phyloP scores from a whole-genome alignment of 257 asterid genomes.

The Capsicum chinense region DNA sequence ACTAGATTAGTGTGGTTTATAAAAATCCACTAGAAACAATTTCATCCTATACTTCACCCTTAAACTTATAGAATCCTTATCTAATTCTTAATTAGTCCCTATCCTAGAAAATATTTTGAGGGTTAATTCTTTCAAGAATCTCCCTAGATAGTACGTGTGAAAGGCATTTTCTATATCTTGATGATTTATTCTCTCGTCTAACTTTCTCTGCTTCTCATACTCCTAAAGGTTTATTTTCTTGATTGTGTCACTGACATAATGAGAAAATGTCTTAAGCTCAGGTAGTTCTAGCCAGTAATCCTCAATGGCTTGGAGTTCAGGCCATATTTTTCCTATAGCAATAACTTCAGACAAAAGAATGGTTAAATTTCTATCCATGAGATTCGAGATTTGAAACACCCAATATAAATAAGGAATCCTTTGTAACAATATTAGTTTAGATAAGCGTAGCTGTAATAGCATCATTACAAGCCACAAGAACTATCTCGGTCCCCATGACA shows the following conservation, averaged over 20 bases:
- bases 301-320: slow-evolving; percentile 80
- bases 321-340: slow-evolving; percentile 84
- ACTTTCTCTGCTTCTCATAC: slow-evolving; percentile 67
- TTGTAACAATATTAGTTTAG: slow-evolving; percentile 79
- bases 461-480: slow-evolving; percentile 84
- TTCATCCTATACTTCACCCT: slow-evolving; percentile 82
- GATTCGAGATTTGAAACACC: slow-evolving; percentile 72
- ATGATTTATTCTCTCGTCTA: slow-evolving; percentile 76
- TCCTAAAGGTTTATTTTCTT: slow-evolving; percentile 54
- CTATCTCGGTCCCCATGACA: slow-evolving; percentile 89
- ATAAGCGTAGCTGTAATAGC: slow-evolving; percentile 88
- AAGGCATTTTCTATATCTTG: slow-evolving; percentile 68
- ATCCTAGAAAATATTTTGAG: slow-evolving; percentile 71
- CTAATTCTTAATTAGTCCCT: slow-evolving; percentile 94
- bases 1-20: slow-evolving; percentile 71
- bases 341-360: slow-evolving; percentile 66
- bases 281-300: slow-evolving; percentile 82
- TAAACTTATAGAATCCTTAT: slow-evolving; percentile 86
- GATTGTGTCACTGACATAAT: slow-evolving; percentile 73
- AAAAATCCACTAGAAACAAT: slow-evolving; percentile 83
- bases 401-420: slow-evolving; percentile 86
- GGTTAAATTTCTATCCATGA: slow-evolving; percentile 71
- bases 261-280: slow-evolving; percentile 69
- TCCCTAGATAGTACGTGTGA: slow-evolving; percentile 75
- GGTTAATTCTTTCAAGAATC: slow-evolving; percentile 63